Conservation (phyloP, 768 basidiomycete genomes). For the Tylopilus balloui region DNA sequence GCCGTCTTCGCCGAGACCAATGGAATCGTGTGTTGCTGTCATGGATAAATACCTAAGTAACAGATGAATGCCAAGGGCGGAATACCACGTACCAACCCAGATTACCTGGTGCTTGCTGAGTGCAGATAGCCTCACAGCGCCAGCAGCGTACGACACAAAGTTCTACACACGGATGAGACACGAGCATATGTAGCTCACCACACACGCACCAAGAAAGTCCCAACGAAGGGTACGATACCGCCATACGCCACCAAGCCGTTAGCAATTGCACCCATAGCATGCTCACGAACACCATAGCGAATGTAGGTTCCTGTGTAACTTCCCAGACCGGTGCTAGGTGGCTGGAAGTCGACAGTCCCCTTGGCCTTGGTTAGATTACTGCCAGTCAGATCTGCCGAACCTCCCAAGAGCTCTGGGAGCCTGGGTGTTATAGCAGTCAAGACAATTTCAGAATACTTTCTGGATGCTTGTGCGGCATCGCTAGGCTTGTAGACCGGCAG, state of each 20-base stretch:
- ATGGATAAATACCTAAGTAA: background rate
- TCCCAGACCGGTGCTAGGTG: constrained; percentile 78
- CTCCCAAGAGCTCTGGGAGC: constrained; percentile 84
- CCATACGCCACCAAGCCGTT: constrained; percentile 91
- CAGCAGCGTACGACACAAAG: constrained; percentile 91
- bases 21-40: constrained; percentile 89
- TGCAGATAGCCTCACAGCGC: constrained; percentile 88
- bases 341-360: constrained; percentile 86
- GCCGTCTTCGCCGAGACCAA: constrained; percentile 90
- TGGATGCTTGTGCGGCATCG: constrained; percentile 83
- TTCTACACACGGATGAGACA: constrained; percentile 45
- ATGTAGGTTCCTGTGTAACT: constrained; percentile 85
- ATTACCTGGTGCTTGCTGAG: constrained; percentile 87
- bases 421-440: constrained; percentile 68
- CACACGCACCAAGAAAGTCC: constrained; percentile 77
- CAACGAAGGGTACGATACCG: constrained; percentile 84
- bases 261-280: constrained; percentile 94
- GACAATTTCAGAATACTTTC: constrained; percentile 90
- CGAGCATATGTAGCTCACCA: background rate
- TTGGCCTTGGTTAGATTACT: constrained; percentile 90
- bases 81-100: constrained; percentile 70
- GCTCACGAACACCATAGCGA: constrained; percentile 96
- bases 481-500: constrained; percentile 81
- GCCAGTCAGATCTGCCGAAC: constrained; percentile 89
- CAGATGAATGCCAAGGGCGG: background rate